These are phyloP conservation scores for Phaeomoniella chlamydospora DNA, from an alignment of 2,329 filamentous ascomycete genomes.

Conservation along the genomic window DNA sequence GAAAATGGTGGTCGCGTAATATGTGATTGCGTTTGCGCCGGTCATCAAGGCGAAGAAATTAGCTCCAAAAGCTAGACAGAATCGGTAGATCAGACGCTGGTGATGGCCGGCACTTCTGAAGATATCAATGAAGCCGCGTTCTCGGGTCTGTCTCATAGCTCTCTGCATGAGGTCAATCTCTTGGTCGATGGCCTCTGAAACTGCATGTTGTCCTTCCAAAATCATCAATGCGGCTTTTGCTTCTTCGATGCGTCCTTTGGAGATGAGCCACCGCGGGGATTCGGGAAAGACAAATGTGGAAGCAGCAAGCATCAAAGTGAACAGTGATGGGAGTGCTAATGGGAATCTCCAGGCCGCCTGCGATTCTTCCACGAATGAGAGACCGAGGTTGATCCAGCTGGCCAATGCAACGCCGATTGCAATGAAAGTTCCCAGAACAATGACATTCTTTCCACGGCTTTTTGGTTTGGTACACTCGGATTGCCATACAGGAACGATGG, in stretches of 20 bases:
- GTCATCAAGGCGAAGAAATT: too few relatives aligned
- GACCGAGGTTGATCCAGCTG: slow-evolving; percentile 21
- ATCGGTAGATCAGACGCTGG: too few relatives aligned
- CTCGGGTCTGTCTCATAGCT: too few relatives aligned
- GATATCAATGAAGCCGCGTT: slow-evolving; percentile 48
- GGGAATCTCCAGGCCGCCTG: slow-evolving; percentile 28
- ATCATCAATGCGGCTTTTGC: too few relatives aligned
- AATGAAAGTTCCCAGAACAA: slow-evolving; percentile 18
- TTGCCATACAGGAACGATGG: slow-evolving; percentile 24
- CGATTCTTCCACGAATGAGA: slow-evolving; percentile 17
- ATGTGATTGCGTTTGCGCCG: too few relatives aligned
- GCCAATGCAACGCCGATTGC: slow-evolving; percentile 18
- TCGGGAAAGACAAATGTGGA: not conserved
- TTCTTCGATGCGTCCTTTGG: slow-evolving; percentile 32
- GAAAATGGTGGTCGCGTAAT: too few relatives aligned
- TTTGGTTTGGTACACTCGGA: slow-evolving; percentile 19
- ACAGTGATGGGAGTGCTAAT: slow-evolving; percentile 31
- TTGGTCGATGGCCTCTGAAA: too few relatives aligned
- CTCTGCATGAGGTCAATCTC: too few relatives aligned
- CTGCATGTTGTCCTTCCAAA: too few relatives aligned
- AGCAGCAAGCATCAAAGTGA: slow-evolving; percentile 21
- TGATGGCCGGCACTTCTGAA: slow-evolving; percentile 48
- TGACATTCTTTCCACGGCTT: slow-evolving; percentile 19
- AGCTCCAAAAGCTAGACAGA: too few relatives aligned
- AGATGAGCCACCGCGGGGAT: slow-evolving; percentile 1